phyloP scores from a whole-genome alignment of 306 rosid genomes.

The Mucuna pruriens region DNA sequence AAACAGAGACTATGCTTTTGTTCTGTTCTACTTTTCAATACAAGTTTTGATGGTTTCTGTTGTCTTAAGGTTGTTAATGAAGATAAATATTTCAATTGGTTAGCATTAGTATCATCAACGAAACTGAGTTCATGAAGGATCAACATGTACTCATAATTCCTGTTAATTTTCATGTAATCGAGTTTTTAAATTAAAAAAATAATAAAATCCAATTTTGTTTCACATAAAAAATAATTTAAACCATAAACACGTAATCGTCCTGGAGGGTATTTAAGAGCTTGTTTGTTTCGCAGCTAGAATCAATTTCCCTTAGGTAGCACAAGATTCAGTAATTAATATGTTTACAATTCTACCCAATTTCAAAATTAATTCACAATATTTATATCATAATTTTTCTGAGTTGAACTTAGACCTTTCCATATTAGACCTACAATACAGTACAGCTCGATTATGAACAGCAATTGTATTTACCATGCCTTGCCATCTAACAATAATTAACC shows the following conservation, averaged over 20 bases:
- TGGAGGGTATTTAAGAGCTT: too few species aligned
- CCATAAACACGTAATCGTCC: too few species aligned
- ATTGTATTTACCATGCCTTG: constrained; percentile 21
- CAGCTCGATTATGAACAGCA: constrained; percentile 19
- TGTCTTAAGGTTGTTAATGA: not conserved
- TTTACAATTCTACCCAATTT: not conserved
- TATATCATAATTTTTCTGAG: constrained; percentile 14
- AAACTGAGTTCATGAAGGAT: constrained; percentile 22
- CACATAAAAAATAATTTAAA: too few species aligned
- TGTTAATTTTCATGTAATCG: too few species aligned
- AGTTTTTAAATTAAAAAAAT: too few species aligned
- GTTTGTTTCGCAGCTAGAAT: not conserved
- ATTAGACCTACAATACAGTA: constrained; percentile 7
- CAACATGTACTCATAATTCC: too few species aligned
- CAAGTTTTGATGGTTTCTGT: not conserved
- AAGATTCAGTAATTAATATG: too few species aligned
- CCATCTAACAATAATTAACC: constrained; percentile 24
- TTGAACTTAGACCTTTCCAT: constrained; percentile 10
- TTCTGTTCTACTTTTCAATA: not conserved
- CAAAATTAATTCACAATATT: constrained; percentile 23
- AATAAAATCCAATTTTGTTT: too few species aligned
- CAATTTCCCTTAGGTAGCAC: not conserved
- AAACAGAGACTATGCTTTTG: not conserved
- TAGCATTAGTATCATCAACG: not conserved
- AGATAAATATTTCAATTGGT: not conserved